These are phyloP conservation scores for Eutrema yunnanense DNA, from an alignment of 345 rosid species.

Conservation along the genomic window DNA sequence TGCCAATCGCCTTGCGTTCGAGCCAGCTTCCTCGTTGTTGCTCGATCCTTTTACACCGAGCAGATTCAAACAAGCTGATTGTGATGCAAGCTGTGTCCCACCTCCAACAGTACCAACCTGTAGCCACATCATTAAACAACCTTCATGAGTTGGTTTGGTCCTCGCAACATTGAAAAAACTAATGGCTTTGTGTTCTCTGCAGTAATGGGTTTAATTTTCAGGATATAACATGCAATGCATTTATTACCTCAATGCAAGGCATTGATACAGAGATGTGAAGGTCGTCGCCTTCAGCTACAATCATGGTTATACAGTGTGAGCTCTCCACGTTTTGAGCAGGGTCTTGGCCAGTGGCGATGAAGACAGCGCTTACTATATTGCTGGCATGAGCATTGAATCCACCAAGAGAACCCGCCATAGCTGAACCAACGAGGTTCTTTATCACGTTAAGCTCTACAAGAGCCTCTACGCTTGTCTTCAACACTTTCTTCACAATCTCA, in stretches of 20 bases:
- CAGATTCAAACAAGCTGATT: conserved; percentile 67
- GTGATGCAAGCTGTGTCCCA: conserved; percentile 81
- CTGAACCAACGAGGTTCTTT: conserved; percentile 75
- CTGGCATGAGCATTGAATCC: conserved; percentile 82
- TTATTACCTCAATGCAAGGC: conserved; percentile 59
- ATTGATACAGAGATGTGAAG: conserved; percentile 69
- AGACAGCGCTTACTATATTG: conserved; percentile 62
- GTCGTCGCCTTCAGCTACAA: conserved; percentile 60
- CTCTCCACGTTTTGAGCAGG: conserved; percentile 86
- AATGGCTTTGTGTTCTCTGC: not conserved
- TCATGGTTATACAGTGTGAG: conserved; percentile 71
- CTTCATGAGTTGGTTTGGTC: not conserved
- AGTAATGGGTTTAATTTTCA: not conserved
- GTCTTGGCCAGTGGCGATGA: conserved; percentile 75
- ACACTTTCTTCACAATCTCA: conserved; percentile 53
- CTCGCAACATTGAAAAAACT: not conserved
- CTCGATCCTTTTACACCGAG: conserved; percentile 70
- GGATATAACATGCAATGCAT: not conserved
- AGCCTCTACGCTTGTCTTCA: conserved; percentile 58
- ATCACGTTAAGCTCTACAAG: conserved; percentile 67
- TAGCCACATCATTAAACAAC: not conserved
- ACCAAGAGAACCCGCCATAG: conserved; percentile 74
- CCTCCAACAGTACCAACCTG: conserved; percentile 88
- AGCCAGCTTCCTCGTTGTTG: conserved; percentile 43
- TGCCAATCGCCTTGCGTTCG: conserved; percentile 55